These are phyloP conservation scores for Acmispon strigosus DNA, from an alignment of 306 rosid genomes.

Conservation along the genomic window DNA sequence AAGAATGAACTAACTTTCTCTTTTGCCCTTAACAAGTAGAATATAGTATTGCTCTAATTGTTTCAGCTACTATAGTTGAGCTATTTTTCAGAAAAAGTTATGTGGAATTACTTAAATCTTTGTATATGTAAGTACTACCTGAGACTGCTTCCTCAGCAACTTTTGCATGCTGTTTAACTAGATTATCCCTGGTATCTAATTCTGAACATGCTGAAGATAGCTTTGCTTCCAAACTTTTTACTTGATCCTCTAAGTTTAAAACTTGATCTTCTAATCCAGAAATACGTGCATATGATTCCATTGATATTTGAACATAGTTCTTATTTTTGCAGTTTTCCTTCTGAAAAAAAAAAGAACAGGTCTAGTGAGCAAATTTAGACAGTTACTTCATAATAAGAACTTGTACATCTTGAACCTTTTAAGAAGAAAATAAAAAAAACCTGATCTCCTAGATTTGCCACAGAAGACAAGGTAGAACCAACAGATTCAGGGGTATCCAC, in stretches of 20 bases:
- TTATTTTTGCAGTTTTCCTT: slow-evolving; percentile 59
- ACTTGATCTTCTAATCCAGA: slow-evolving; percentile 72
- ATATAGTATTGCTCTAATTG: not conserved
- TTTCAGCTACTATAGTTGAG: not conserved
- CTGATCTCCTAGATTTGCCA: slow-evolving; percentile 46
- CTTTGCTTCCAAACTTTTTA: slow-evolving; percentile 52
- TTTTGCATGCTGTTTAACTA: slow-evolving; percentile 84
- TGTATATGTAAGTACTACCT: slow-evolving; percentile 35
- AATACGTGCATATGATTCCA: slow-evolving; percentile 70
- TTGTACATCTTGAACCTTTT: not conserved
- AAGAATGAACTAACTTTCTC: not conserved
- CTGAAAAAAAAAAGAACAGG: slow-evolving; percentile 9
- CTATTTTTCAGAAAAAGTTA: not conserved
- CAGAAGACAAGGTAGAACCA: slow-evolving; percentile 27
- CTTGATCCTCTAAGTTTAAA: slow-evolving; percentile 53
- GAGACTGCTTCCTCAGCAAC: slow-evolving; percentile 98
- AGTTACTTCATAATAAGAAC: not conserved
- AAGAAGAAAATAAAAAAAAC: slow-evolving; percentile 17
- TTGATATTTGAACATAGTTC: slow-evolving; percentile 75
- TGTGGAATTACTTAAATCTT: not conserved
- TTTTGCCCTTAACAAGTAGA: not conserved
- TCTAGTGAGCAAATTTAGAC: not conserved
- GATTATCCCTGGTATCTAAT: slow-evolving; percentile 56
- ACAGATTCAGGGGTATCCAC: slow-evolving; percentile 34
- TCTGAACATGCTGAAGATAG: slow-evolving; percentile 60